Evolutionary conservation across 371 early-diverging fungal genomes (phyloP).

Genomic region (Capillidium heterosporum): DNA sequence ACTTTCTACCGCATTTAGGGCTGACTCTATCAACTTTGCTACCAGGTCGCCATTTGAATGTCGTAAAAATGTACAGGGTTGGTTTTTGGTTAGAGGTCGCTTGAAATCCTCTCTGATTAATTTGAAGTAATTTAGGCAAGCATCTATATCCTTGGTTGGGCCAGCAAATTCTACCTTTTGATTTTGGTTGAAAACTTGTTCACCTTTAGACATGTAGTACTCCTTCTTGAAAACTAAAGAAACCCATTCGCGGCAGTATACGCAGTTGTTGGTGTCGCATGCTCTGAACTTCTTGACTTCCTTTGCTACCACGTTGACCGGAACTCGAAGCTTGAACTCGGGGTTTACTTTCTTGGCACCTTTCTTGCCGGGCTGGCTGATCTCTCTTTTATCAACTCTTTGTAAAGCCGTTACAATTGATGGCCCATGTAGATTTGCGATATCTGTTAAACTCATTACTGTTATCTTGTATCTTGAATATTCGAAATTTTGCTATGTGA

Average conservation of each 20-base stretch:
- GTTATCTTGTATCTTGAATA: too few species aligned
- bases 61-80: background rate
- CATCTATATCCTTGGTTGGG: background rate
- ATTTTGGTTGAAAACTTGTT: background rate
- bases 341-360: background rate
- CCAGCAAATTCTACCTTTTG: background rate
- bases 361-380: background rate
- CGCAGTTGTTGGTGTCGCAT: slow-evolving; percentile 53
- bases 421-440: slow-evolving; percentile 1
- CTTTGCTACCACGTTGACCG: slow-evolving; percentile 36
- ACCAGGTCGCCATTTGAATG: background rate
- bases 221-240: slow-evolving; percentile 58
- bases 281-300: slow-evolving; percentile 52
- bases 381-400: background rate
- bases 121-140: background rate
- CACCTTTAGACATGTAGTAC: background rate
- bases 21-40: background rate
- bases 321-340: slow-evolving; percentile 11
- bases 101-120: too few species aligned
- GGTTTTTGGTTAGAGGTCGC: too few species aligned
- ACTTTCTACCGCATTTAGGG: too few species aligned
- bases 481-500: too few species aligned
- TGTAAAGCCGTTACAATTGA: background rate
- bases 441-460: slow-evolving; percentile 1
- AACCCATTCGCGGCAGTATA: slow-evolving; percentile 73